Evolutionary conservation across 2,329 filamentous ascomycete genomes (phyloP).

Genomic region (Xylaria arbuscula): DNA sequence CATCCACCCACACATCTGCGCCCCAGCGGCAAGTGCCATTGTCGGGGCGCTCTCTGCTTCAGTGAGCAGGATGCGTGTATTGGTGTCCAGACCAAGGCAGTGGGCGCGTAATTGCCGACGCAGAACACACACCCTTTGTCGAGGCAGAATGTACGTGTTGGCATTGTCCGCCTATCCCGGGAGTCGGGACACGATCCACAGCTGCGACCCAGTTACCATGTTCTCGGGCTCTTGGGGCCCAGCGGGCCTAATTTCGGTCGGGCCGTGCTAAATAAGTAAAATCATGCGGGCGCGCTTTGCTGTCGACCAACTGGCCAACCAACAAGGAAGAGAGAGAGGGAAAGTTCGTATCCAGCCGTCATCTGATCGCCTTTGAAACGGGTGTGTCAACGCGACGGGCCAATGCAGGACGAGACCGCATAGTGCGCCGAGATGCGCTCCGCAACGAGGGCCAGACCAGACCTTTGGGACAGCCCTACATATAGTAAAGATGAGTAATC

Average conservation of each 20-base stretch:
- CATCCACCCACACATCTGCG: conserved; percentile 21
- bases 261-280: conserved; percentile 5
- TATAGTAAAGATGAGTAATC: neutral
- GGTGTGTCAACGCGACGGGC: neutral
- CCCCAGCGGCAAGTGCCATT: conserved; percentile 19
- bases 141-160: neutral
- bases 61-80: neutral
- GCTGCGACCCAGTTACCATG: conserved; percentile 27
- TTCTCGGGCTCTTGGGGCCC: conserved; percentile 22
- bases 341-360: conserved; percentile 13
- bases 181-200: conserved; percentile 28
- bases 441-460: conserved; percentile 20
- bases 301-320: neutral
- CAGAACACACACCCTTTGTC: neutral
- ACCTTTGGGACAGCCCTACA: conserved; percentile 24
- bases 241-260: conserved; percentile 24
- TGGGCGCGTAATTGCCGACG: conserved; percentile 18
- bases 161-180: conserved; percentile 21
- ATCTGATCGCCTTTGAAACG: conserved; percentile 7
- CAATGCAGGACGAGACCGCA: neutral
- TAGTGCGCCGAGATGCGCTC: conserved; percentile 8
- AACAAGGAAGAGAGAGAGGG: neutral
- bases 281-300: no score
- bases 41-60: neutral
- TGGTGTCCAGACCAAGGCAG: conserved; percentile 1